These are phyloP conservation scores for Calycina herbarum DNA, from an alignment of 2,329 filamentous ascomycete genomes.

Conservation along the genomic window DNA sequence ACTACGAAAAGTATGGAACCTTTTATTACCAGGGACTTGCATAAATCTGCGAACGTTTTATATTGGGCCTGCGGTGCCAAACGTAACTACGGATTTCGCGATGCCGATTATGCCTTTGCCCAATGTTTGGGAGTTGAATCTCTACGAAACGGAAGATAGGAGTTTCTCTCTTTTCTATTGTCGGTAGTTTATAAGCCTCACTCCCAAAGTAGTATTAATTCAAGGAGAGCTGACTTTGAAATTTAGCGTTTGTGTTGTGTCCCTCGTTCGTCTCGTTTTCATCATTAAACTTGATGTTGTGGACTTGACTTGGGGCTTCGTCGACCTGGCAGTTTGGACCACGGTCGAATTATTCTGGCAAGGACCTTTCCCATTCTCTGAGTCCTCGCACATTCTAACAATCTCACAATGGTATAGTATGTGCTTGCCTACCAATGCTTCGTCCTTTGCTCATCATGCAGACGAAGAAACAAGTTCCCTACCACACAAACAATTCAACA, in stretches of 20 bases:
- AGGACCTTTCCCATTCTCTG: neutral
- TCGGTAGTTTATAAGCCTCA: conserved; percentile 1
- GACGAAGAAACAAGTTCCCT: neutral
- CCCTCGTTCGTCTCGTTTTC: neutral
- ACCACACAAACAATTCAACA: neutral
- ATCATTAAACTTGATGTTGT: neutral
- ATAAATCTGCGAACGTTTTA: neutral
- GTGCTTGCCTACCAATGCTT: conserved; percentile 4
- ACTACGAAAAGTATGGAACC: neutral
- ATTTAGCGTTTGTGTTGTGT: conserved; percentile 4
- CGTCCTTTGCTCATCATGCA: neutral
- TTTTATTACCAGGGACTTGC: neutral
- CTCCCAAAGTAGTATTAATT: neutral
- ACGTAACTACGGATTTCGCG: conserved; percentile 1
- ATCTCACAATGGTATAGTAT: neutral
- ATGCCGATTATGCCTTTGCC: conserved; percentile 3
- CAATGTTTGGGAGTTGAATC: conserved; percentile 1
- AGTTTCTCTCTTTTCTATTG: neutral
- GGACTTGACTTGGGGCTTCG: neutral
- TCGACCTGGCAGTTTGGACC: neutral
- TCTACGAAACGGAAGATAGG: neutral
- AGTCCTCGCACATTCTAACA: neutral
- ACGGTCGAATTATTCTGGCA: neutral
- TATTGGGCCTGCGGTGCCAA: neutral
- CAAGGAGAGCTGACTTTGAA: neutral